These are phyloP conservation scores for Apiospora rasikravindrae DNA, from an alignment of 2,329 filamentous ascomycete genomes.

Conservation along the genomic window DNA sequence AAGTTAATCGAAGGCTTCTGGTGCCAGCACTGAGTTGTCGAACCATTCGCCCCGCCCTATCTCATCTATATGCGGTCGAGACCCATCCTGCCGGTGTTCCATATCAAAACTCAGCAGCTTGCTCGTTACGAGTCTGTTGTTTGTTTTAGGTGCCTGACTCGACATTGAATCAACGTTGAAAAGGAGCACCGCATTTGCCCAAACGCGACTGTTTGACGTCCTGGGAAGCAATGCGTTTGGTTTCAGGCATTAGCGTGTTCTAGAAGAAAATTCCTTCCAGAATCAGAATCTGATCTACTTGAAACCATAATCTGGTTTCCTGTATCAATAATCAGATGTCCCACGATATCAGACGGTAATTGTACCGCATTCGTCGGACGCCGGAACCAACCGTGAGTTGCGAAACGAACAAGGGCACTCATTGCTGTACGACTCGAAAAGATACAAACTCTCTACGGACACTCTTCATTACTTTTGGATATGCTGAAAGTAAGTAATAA, in stretches of 20 bases:
- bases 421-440: not conserved
- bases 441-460: not conserved
- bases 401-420: not conserved
- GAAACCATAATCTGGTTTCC: not conserved
- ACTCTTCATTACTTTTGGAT: too few species aligned
- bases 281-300: not conserved
- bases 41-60: not conserved
- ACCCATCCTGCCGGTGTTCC: not conserved
- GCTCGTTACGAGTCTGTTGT: not conserved
- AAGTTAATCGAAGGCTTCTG: not conserved
- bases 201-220: not conserved
- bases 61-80: not conserved
- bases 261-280: not conserved
- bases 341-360: not conserved
- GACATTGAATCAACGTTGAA: not conserved
- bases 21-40: too few species aligned
- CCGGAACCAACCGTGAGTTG: not conserved
- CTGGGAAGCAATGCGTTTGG: not conserved
- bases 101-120: not conserved
- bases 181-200: not conserved
- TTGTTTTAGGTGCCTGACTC: not conserved
- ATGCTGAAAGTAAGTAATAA: not conserved
- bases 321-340: not conserved
- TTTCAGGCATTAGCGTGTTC: constrained; percentile 6
- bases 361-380: not conserved